Percentiles rank a stretch among this genome's conserved stretches.
Conservation (phyloP, 257 asterid species). For the Solanum piurae region DNA sequence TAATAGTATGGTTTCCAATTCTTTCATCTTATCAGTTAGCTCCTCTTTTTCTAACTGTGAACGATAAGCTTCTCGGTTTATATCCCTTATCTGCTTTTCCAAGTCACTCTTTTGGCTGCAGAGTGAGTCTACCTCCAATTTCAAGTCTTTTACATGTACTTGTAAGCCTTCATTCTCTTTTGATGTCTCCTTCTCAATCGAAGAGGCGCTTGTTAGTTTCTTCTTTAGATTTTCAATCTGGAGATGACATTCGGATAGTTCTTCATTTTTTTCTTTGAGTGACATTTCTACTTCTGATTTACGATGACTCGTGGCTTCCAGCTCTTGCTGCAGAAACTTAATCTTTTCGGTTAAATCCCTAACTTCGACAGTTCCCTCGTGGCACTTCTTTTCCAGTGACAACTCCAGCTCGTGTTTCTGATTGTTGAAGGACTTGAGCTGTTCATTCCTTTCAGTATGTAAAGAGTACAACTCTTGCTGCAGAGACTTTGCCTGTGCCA, state of each 20-base stretch:
- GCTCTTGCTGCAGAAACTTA: slow-evolving; percentile 17
- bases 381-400: not conserved
- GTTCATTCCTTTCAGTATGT: slow-evolving; percentile 25
- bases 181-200: not conserved
- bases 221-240: slow-evolving; percentile 24
- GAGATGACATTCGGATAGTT: slow-evolving; percentile 10
- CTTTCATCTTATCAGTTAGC: slow-evolving; percentile 17
- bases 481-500: slow-evolving; percentile 12
- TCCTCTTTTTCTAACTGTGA: slow-evolving; percentile 25
- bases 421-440: not conserved
- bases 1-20: slow-evolving; percentile 16
- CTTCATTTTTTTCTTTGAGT: slow-evolving; percentile 21
- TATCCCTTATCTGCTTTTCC: slow-evolving; percentile 27
- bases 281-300: slow-evolving; percentile 25
- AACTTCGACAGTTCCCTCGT: slow-evolving; percentile 18
- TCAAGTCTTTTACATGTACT: slow-evolving; percentile 8
- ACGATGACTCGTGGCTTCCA: slow-evolving; percentile 11
- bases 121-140: slow-evolving; percentile 12
- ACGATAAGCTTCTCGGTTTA: slow-evolving; percentile 14
- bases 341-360: slow-evolving; percentile 18
- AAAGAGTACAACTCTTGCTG: slow-evolving; percentile 23
- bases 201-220: slow-evolving; percentile 5
- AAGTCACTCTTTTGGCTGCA: slow-evolving; percentile 24
- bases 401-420: slow-evolving; percentile 4
- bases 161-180: slow-evolving; percentile 20